Base-by-base conservation (phyloP, 2,329 filamentous ascomycete genomes). In the Diaporthe sp. region DNA sequence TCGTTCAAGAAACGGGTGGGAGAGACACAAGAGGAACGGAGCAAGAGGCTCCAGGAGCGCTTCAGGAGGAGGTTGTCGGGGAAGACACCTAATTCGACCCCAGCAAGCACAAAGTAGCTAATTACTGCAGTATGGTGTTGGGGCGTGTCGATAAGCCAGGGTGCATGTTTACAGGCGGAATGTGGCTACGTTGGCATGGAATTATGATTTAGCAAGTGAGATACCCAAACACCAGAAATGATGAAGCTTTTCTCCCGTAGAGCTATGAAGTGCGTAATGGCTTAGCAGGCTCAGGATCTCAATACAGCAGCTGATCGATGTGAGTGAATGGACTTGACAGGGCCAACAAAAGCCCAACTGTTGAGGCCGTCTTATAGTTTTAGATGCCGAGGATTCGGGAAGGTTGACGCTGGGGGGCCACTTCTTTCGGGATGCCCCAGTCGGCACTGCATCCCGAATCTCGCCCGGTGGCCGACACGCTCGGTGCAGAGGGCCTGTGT, bases 21-120 rank as follows among this genome's bases (percentile, higher is more conserved):
- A 13, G 70, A 76, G 34, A 75, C 72, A 25, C 39, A 53, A 20
- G 72, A 44, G 44, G 60, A 73, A 34, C 72, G 75, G 17, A 75
- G 76, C 71, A 73, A 20, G 58, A 75, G 42, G 15, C 20, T 73
- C 37, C 53, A 60, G 42, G 57, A 60, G 28, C 74, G 61, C 42
- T 2, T 73, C 31, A 73, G 34, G 25, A 75, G 55, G 57, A 37
- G n/a, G 20, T 10, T 47, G 28, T 39, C 57, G 28, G n/a, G 28
- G 4, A 53, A 60, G n/a, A 60, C 63, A 39, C 63, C 73, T 4
- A 31, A 22, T 28, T 73, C 63, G 39, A 71, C 70, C 17, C 37
- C 47, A 25, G 47, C 57, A 31, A 73, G 63, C 42, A 73, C 51
- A 55, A 44, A 47, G 39, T 76, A 55, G 20, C 37, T 42, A 9